These are phyloP conservation scores for Herpotrichia juniperi DNA, from an alignment of 2,329 filamentous ascomycete species.

Conservation along the genomic window DNA sequence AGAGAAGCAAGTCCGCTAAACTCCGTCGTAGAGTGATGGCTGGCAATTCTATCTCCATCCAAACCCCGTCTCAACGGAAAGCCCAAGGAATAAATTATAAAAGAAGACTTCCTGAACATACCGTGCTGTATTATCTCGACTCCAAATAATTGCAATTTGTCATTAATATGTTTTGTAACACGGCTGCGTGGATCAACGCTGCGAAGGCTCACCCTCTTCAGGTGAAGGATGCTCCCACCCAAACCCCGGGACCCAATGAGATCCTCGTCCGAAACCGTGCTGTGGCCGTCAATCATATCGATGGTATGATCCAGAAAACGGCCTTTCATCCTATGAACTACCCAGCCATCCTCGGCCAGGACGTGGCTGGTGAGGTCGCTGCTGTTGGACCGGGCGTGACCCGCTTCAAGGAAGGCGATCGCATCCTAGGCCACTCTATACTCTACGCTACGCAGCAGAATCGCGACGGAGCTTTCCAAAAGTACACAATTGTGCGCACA, in stretches of 20 bases:
- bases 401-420: conserved; percentile 49
- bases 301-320: conserved; percentile 8
- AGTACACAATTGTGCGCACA: conserved; percentile 14
- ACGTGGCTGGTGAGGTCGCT: conserved; percentile 56
- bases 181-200: too few relatives aligned
- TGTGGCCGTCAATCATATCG: conserved; percentile 32
- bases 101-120: too few relatives aligned
- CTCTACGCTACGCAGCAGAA: conserved; percentile 1
- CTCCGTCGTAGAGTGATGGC: too few relatives aligned
- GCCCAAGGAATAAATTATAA: too few relatives aligned
- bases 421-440: conserved; percentile 47
- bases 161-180: too few relatives aligned
- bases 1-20: too few relatives aligned
- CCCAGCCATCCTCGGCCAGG: conserved; percentile 24
- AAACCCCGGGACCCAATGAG: conserved; percentile 40
- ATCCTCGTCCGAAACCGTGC: conserved; percentile 48
- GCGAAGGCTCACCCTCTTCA: conserved; percentile 23
- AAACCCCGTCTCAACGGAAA: too few relatives aligned
- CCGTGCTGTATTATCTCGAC: too few relatives aligned
- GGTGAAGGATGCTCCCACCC: conserved; percentile 45
- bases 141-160: too few relatives aligned
- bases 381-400: conserved; percentile 47
- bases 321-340: conserved; percentile 2
- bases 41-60: too few relatives aligned
- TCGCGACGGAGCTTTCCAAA: conserved; percentile 30